phyloP scores from a whole-genome alignment of 495 filamentous ascomycete species.

The Penicillium paxilli region DNA sequence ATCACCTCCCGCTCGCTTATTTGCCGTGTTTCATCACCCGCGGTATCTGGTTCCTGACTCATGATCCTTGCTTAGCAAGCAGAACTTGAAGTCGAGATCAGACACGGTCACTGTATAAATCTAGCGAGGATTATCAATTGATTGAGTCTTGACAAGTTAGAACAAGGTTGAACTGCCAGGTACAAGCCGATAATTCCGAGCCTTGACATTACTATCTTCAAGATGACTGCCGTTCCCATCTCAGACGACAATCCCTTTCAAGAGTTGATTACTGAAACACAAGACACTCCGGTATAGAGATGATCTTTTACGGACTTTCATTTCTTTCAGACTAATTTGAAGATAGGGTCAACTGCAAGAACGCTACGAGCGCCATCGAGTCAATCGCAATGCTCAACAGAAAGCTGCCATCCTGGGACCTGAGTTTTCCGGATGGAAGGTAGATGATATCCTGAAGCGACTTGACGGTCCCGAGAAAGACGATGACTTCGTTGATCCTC shows the following conservation, averaged over 20 bases:
- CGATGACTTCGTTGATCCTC: slow-evolving; percentile 65
- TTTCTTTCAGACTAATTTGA: not conserved
- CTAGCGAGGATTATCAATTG: too few relatives aligned
- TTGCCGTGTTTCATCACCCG: not conserved
- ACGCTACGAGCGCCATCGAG: slow-evolving; percentile 69
- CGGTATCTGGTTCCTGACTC: not conserved
- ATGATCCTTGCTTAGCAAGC: not conserved
- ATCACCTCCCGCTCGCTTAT: not conserved
- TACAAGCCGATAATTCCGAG: too few relatives aligned
- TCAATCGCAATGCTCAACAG: slow-evolving; percentile 69
- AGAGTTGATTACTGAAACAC: slow-evolving; percentile 62
- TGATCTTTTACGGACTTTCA: too few relatives aligned
- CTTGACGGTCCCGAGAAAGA: slow-evolving; percentile 61
- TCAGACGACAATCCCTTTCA: slow-evolving; percentile 68
- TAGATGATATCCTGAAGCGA: slow-evolving; percentile 70
- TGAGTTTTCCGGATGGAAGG: slow-evolving; percentile 63
- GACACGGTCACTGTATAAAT: too few relatives aligned
- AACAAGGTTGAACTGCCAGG: too few relatives aligned
- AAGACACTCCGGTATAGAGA: slow-evolving; percentile 53
- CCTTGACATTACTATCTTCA: not conserved
- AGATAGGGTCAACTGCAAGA: slow-evolving; percentile 59
- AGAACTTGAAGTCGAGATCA: too few relatives aligned
- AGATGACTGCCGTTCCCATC: slow-evolving; percentile 20
- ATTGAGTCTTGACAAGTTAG: too few relatives aligned
- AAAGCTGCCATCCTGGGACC: slow-evolving; percentile 62